Base-by-base conservation (phyloP, 148 eudicot species). In the Simmondsia chinensis region DNA sequence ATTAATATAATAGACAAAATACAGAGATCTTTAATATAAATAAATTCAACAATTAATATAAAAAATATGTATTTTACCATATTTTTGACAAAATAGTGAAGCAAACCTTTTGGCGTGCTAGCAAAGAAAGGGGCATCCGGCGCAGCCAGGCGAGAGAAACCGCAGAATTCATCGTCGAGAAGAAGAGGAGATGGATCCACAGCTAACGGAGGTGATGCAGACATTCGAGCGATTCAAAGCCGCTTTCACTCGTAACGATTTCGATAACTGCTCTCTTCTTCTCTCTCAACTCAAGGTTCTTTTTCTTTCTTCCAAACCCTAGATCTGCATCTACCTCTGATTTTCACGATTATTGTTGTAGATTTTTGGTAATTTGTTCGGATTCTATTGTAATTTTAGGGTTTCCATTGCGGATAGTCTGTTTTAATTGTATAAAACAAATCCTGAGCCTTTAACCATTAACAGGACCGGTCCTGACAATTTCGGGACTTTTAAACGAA, bases 181-280 rank as follows among this genome's bases (percentile, higher is more conserved):
- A 12, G 6, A 11, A 46, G 36, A 29, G 44, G 32, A 52, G 28
- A 22, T 91, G 97, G 95, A 91, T 82, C 77, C 97, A 1, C 74
- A 74, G 53, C 18, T 65, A 3, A 79, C 71, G 21, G 97, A 76
- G 54, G 61, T 79, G 5, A 43, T 72, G 0, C 89, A 82, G 59
- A 25, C 60, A 0, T 91, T 86, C 57, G 89, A 82, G 15, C 77
- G 88, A 13, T 91, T 91, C 72, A 82, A 82, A 65, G 95, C 95
- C 7, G 78, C 86, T 15, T 59, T 71, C n/a, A 33, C 58, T 0
- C 82, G 88, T 15, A 79, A 61, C 19, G 93, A 85, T 69, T 75
- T 73, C 54, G 82, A 81, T 38, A 52, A 66, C 7, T 67, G 58
- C 24, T 43, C 55, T 33, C 64, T 39, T 15, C 83, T 78, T 26